These are phyloP conservation scores for Metschnikowia reukaufii DNA, from an alignment of 805 yeast species.

Conservation along the genomic window DNA sequence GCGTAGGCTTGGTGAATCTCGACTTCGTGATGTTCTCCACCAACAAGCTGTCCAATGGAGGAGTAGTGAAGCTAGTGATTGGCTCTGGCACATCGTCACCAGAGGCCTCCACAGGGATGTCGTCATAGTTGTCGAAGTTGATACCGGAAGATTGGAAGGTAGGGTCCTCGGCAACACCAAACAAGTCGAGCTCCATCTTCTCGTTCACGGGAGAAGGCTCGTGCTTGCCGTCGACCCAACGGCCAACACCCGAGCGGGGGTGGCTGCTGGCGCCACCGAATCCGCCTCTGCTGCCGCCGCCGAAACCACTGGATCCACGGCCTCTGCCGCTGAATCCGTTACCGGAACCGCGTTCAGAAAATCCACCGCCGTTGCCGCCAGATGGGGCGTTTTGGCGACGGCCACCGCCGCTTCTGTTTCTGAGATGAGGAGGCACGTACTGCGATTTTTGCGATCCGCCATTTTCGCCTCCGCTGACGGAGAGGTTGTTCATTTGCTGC, in stretches of 20 bases:
- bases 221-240: constrained; percentile 85
- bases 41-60: constrained; percentile 85
- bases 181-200: constrained; percentile 72
- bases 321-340: constrained; percentile 6
- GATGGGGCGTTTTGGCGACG: constrained; percentile 20
- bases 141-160: constrained; percentile 90
- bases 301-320: constrained; percentile 16
- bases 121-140: constrained; percentile 97
- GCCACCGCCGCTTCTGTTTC: constrained; percentile 34
- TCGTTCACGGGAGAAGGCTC: constrained; percentile 74
- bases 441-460: constrained; percentile 23
- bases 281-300: constrained; percentile 35
- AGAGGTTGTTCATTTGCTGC: constrained; percentile 56
- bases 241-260: constrained; percentile 66
- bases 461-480: constrained; percentile 41
- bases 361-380: constrained; percentile 32
- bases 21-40: constrained; percentile 86
- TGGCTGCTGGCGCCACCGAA: constrained; percentile 25
- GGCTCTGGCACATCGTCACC: constrained; percentile 96
- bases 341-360: constrained; percentile 22
- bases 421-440: constrained; percentile 35
- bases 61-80: constrained; percentile 79
- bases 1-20: constrained; percentile 94
- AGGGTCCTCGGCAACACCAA: constrained; percentile 77
- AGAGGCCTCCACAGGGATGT: constrained; percentile 96